phyloP scores from a whole-genome alignment of 2,329 filamentous ascomycete species.

The Xylariaceae sp. region DNA sequence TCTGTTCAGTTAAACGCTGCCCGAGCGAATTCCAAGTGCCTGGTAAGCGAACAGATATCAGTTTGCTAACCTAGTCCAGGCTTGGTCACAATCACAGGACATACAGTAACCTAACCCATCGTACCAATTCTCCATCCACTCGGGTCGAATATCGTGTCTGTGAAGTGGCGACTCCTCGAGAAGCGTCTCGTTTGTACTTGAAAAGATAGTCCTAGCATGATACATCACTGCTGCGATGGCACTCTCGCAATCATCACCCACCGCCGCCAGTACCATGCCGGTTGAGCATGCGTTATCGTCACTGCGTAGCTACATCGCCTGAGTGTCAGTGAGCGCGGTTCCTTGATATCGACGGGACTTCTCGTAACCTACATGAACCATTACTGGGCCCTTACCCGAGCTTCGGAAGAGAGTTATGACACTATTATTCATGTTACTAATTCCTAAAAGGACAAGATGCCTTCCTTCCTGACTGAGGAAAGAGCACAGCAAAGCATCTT shows the following conservation, averaged over 20 bases:
- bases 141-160: constrained; percentile 46
- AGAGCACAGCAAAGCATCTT: constrained; percentile 72
- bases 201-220: constrained; percentile 62
- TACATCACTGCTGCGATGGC: constrained; percentile 81
- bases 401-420: constrained; percentile 66
- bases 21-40: constrained; percentile 93
- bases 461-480: constrained; percentile 70
- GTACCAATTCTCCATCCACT: constrained; percentile 85
- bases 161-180: constrained; percentile 45
- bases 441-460: constrained; percentile 71
- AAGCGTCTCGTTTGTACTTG: constrained; percentile 41
- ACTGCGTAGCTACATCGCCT: constrained; percentile 51
- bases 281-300: constrained; percentile 56
- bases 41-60: constrained; percentile 25
- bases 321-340: neutral
- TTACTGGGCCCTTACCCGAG: constrained; percentile 59
- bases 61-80: constrained; percentile 4
- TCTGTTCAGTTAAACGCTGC: constrained; percentile 74
- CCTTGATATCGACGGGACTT: constrained; percentile 3
- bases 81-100: neutral
- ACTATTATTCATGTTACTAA: constrained; percentile 65
- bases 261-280: constrained; percentile 64
- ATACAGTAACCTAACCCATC: constrained; percentile 86
- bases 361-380: constrained; percentile 55
- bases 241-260: constrained; percentile 67